Base-by-base conservation (phyloP, 768 basidiomycete genomes). In the Pleurotus ostreatus region DNA sequence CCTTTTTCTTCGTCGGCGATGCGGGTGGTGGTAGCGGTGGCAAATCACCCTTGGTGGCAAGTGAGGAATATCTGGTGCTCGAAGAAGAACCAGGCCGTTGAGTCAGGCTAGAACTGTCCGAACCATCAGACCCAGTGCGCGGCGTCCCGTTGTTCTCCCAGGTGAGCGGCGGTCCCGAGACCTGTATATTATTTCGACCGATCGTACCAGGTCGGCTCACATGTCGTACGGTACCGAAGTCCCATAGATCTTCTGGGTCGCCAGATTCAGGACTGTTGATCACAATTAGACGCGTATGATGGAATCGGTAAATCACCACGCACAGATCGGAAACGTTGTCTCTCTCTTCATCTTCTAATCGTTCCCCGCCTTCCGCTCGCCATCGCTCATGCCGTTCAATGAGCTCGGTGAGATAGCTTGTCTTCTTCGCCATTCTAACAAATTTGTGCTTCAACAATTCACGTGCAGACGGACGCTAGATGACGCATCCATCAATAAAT, bases 361-460 rank as follows among this genome's bases (percentile, higher is more conserved):
- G 78, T 34, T 85, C 88, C 15, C 93, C 93, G 12, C 92, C 92
- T 64, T 97, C 92, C 1, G 86, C 84, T 70, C 82, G 92, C 94
- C 94, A 99, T 58, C 92, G 80, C 64, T 98, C 94, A 59, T 92
- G 89, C 26, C 94, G 81, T 59, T 98, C 96, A 59, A 98, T 97
- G 40, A 99, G 77, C 68, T 99, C 97, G 0, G 94, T 96, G 59
- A 99, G 75, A 66, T 97, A 98, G 65, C 71, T 91, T 7, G 94
- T 88, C 77, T 97, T 97, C 77, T 93, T 94, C 16, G 96, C 96
- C 80, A 90, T 87, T 59, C 89, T 82, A 61, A 98, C 84, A 68
- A 97, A 99, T 66, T 95, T 96, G 71, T 99, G 97, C 66, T 93
- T 96, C 58, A 99, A 77, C 46, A 99, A 81, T 58, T 99, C 96